These are phyloP conservation scores for Xanthoceras sorbifolium DNA, from an alignment of 345 rosid genomes.

Conservation along the genomic window DNA sequence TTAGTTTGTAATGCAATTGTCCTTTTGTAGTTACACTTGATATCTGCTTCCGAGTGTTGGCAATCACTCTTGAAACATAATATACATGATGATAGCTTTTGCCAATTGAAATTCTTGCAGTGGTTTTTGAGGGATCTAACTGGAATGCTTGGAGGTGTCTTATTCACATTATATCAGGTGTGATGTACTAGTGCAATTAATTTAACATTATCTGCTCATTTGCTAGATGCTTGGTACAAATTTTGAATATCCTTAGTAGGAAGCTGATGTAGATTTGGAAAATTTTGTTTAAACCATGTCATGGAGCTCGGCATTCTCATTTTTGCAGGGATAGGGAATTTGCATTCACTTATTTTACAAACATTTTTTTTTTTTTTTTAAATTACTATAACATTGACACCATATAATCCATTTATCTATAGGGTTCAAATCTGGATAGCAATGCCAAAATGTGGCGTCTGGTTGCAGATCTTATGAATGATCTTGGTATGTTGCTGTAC, in stretches of 20 bases:
- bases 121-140: constrained; percentile 96
- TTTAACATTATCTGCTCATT: neutral
- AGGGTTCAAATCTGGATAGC: constrained; percentile 94
- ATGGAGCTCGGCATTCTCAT: neutral
- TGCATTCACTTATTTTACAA: neutral
- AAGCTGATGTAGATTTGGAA: constrained; percentile 1
- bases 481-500: constrained; percentile 60
- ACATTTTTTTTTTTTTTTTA: neutral
- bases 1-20: neutral
- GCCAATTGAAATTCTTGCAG: constrained; percentile 37
- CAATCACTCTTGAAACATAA: neutral
- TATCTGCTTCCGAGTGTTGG: neutral
- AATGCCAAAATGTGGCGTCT: constrained; percentile 97
- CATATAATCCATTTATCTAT: constrained; percentile 16
- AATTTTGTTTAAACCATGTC: neutral
- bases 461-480: constrained; percentile 96
- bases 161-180: constrained; percentile 96
- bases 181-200: neutral
- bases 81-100: constrained; percentile 4
- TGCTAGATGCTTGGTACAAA: neutral
- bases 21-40: neutral
- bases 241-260: neutral
- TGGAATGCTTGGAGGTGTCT: constrained; percentile 95
- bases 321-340: neutral
- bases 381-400: constrained; percentile 4